A percentile compares a stretch with the other conserved stretches of the same genome.
Evolutionary conservation across 345 rosid genomes (phyloP).

Genomic region (Ceriops zippeliana): DNA sequence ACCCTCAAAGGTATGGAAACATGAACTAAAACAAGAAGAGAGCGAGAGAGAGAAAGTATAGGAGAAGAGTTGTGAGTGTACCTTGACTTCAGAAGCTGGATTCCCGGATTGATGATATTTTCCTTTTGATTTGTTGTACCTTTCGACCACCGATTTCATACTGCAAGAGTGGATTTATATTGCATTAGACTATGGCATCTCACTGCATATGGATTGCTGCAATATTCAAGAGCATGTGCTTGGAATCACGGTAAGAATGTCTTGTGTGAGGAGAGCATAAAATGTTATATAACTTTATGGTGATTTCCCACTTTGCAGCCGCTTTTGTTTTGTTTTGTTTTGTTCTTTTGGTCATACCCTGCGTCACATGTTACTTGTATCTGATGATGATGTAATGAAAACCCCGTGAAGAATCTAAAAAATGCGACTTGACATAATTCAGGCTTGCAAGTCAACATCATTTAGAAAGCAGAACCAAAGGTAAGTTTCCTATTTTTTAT

Average conservation of each 20-base stretch:
- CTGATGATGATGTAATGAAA: too few species aligned
- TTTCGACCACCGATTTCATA: slow-evolving; percentile 48
- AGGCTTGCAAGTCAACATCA: not conserved
- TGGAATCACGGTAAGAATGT: not conserved
- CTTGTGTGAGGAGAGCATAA: not conserved
- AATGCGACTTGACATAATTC: too few species aligned
- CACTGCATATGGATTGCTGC: slow-evolving; percentile 2
- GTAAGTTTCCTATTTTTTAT: slow-evolving; percentile 12
- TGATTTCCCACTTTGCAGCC: too few species aligned
- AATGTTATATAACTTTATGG: too few species aligned
- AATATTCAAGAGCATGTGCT: slow-evolving; percentile 3
- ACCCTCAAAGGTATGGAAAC: too few species aligned
- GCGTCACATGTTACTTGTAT: too few species aligned
- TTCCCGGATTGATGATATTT: slow-evolving; percentile 37
- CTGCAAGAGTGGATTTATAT: slow-evolving; percentile 31
- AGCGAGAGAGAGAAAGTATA: too few species aligned
- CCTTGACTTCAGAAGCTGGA: slow-evolving; percentile 49
- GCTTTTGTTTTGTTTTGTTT: too few species aligned
- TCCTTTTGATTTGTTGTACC: slow-evolving; percentile 48
- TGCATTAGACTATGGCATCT: slow-evolving; percentile 15
- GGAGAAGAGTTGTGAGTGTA: slow-evolving; percentile 12
- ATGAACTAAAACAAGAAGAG: too few species aligned
- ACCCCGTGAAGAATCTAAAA: too few species aligned
- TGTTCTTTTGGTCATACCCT: too few species aligned
- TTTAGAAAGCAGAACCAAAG: not conserved